Conservation (phyloP, 257 asterid genomes). For the Gentiana dahurica region DNA sequence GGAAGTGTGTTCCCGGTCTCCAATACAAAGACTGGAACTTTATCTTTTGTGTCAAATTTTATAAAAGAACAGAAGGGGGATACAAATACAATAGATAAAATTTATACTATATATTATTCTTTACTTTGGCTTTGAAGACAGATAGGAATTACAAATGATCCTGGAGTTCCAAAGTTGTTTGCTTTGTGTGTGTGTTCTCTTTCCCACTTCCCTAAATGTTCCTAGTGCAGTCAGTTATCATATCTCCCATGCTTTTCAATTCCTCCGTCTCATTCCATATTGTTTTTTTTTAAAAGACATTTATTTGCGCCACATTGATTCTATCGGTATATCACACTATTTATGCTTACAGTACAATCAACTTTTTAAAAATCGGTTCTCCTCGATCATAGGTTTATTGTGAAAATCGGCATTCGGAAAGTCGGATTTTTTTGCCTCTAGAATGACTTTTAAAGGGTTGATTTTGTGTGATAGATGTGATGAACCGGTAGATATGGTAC, state of each 20-base stretch:
- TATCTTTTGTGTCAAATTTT: slow-evolving; percentile 34
- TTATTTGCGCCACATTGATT: too few species aligned
- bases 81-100: neutral
- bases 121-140: slow-evolving; percentile 43
- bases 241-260: slow-evolving; percentile 2
- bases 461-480: too few species aligned
- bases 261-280: slow-evolving; percentile 14
- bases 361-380: too few species aligned
- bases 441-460: too few species aligned
- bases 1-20: slow-evolving; percentile 57
- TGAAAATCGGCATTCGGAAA: too few species aligned
- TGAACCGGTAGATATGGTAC: too few species aligned
- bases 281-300: neutral
- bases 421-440: too few species aligned
- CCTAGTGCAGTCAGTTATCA: slow-evolving; percentile 14
- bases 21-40: slow-evolving; percentile 67
- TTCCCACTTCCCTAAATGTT: slow-evolving; percentile 14
- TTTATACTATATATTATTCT: slow-evolving; percentile 28
- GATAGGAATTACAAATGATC: slow-evolving; percentile 54
- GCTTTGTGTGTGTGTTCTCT: slow-evolving; percentile 48
- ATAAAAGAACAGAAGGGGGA: neutral
- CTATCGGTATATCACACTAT: too few species aligned
- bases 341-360: too few species aligned
- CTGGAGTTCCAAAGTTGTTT: slow-evolving; percentile 49
- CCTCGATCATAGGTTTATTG: too few species aligned